Base-by-base conservation (phyloP, 1,139 yeast species). In the Hansenula sp. region DNA sequence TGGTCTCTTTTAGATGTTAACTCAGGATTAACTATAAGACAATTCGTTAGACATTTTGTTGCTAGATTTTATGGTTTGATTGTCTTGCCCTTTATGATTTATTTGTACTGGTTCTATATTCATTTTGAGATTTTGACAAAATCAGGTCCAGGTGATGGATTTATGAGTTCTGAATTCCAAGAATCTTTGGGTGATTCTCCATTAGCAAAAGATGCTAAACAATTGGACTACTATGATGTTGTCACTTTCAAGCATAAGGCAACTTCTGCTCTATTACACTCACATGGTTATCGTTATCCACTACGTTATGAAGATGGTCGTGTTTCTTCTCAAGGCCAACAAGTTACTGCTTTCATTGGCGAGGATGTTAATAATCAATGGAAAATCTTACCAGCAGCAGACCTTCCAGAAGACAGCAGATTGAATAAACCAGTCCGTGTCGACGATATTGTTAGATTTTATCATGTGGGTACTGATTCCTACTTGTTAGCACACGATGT, bases 231-330 rank as follows among this genome's bases (percentile, higher is more conserved):
- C 63, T 76, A 78, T 61, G 99, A 93, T 63, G 67, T 76, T 19
- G 67, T 93, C 44, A 88, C 96, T 17, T 63, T 93, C 47, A 78
- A 77, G 57, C 96, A 90, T 64, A 83, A 81, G 59, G 86, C 79
- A 40, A 88, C 96, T 4, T 79, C 74, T 3, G 81, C 88, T 13
- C 74, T 77, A 45, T 75, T 93, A 57, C 97, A 93, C 63, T 93
- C 99, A 1, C 97, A 90, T 59, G 74, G 70, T 31, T 66, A 65
- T 40, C 62, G 55, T 13, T 93, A 93, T 63, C 99, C 99, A 33
- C 71, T 90, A 57, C 82, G 97, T 62, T 93, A 93, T 62, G 97
- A 89, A 45, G 98, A 93, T 62, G 99, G 99, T 12, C 83, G 99
- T 68, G 74, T 93, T 42, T 91, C 98, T 1, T 90, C 98, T 11